Base-by-base conservation (phyloP, 2,329 filamentous ascomycete genomes). In the Neofusicoccum umdonicola region DNA sequence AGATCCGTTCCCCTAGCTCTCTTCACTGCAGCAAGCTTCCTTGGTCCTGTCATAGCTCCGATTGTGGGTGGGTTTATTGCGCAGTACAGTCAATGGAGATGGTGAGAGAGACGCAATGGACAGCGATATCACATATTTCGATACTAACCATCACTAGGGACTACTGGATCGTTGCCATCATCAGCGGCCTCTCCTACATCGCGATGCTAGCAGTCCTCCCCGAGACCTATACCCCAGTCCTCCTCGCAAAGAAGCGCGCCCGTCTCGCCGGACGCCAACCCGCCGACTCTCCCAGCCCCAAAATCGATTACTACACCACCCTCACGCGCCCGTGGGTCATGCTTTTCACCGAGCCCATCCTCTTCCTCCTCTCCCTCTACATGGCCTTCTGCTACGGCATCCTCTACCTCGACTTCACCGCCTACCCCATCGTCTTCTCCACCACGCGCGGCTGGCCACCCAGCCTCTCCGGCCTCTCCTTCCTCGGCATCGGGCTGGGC, bases 361-460 rank as follows among this genome's bases (percentile, higher is more conserved):
- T 90, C 88, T 89, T 66, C 31, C 56, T 63, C 37, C 69, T 66
- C 64, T 65, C 60, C n/a, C 62, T 41, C 6, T 66, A 66, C 65
- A 90, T 90, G 67, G 85, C 90, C 0, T 80, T 96, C 44, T 87
- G 96, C 39, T 97, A 97, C 74, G 91, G 88, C 17, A 93, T 96
- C 47, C 82, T 97, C 1, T 95, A 95, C 72, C 87, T 97, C 34
- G 94, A 92, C 77, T 97, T 97, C 79, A 89, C 96, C 15, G 92
- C 91, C 12, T 96, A 96, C 74, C 93, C 93, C 0, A 89, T 96
- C 66, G 89, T 96, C 65, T 96, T 95, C 77, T 82, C 83, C 8
- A 81, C 89, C 45, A 78, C 86, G 65, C 89, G 93, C n/a, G 91
- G 91, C 66, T 97, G 93, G 93, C 83, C 83, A 1, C 82, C 89